Evolutionary conservation across 2,329 filamentous ascomycete genomes (phyloP), one percentile per base, ranked within the genome.

Genomic region (Purpureocillium takamizusanense): DNA sequence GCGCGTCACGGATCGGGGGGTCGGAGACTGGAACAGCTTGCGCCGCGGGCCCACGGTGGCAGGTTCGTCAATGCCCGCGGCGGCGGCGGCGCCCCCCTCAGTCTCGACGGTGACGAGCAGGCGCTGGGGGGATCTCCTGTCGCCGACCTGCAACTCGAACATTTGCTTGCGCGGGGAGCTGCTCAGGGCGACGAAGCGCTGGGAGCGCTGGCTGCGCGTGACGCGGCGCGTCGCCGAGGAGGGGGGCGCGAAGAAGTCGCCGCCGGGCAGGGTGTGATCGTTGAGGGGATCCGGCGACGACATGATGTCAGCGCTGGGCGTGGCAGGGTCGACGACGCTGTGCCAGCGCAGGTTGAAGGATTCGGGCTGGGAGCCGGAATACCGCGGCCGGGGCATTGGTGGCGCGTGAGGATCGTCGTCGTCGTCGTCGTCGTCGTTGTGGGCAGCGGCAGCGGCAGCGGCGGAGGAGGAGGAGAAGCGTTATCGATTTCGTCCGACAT

Each of bases 121-220:
- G 41, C 63, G 66, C 52, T 76, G 70, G 3, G 73, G 71, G 34
- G 70, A 65, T 33, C 52, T 53, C 29, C 62, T 61, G 46, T 70
- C 60, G 34, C 73, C 72, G 18, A 74, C 70, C 45, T 76, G 70
- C 27, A 77, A 65, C 53, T 75, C 67, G 44, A 76, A 76, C 33
- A 62, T 74, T 50, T 69, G 72, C 57, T 74, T 77, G 35, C 71
- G 61, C 30, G 74, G 73, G 31, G 74, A 76, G 13, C 44, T 42
- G 29, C 46, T 51, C 40, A 65, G 51, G 25, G 65, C 57, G 16
- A 59, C 42, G 44, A 67, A 61, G 21, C 59, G 54, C 42, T 55
- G 54, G 11, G 65, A 59, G 14, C 59, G 56, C 33, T 65, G 62
- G 48, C 65, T 72, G 31, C 62, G 65, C 14, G 70, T 66, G 41